These are phyloP conservation scores for Sphenostylis stenocarpa DNA, from an alignment of 306 rosid species.

Conservation along the genomic window DNA sequence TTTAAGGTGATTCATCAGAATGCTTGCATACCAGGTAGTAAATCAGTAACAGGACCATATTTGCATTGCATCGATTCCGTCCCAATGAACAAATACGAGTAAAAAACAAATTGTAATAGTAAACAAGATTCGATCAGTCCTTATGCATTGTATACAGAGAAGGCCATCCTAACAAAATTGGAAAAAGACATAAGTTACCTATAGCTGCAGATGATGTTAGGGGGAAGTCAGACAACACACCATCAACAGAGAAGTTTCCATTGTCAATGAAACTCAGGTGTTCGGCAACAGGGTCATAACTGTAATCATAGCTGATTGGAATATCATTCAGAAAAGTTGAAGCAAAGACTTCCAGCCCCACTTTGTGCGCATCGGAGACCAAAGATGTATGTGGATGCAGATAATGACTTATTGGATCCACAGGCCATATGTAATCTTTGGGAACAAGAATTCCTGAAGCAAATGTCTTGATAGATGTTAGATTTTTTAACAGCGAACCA, in stretches of 20 bases:
- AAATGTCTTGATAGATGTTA: constrained; percentile 67
- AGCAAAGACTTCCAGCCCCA: constrained; percentile 63
- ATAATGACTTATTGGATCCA: constrained; percentile 32
- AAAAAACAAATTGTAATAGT: not conserved
- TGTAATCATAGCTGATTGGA: constrained; percentile 57
- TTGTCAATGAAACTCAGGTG: constrained; percentile 64
- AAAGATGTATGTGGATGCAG: constrained; percentile 58
- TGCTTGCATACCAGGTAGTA: not conserved
- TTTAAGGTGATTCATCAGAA: not conserved
- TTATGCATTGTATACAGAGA: not conserved
- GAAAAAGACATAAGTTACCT: constrained; percentile 48
- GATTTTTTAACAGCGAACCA: constrained; percentile 55
- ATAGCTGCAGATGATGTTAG: constrained; percentile 61
- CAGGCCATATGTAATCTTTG: constrained; percentile 75
- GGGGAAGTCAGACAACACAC: constrained; percentile 80
- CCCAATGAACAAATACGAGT: not conserved
- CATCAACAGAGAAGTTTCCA: constrained; percentile 73
- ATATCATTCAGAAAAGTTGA: constrained; percentile 64
- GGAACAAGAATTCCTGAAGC: constrained; percentile 87
- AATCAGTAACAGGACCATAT: not conserved
- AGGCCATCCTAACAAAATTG: too few relatives aligned
- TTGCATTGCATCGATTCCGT: not conserved
- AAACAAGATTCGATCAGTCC: not conserved
- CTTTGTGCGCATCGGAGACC: constrained; percentile 76
- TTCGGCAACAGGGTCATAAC: constrained; percentile 78